Conservation (phyloP, 371 early-diverging fungal species). For the Haplosporangium sp. region DNA sequence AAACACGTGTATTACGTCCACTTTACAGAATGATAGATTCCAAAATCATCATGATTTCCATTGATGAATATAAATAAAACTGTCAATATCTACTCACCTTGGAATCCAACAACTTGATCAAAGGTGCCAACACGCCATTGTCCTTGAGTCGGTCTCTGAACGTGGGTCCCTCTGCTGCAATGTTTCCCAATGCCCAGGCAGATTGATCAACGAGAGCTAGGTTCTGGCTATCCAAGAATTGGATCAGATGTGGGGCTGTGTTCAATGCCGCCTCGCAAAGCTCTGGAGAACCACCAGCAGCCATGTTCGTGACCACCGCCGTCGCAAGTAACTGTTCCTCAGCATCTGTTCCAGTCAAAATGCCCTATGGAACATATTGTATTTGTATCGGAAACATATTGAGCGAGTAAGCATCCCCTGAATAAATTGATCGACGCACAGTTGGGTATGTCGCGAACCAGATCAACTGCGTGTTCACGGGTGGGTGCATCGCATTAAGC, state of each 20-base stretch:
- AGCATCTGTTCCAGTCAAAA: conserved; percentile 59
- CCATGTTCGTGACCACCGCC: conserved; percentile 76
- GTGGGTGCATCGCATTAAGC: neutral
- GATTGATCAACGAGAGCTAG: conserved; percentile 78
- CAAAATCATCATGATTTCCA: neutral
- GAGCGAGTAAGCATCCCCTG: no score
- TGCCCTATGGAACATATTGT: conserved; percentile 15
- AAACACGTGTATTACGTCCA: neutral
- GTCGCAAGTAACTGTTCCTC: conserved; percentile 75
- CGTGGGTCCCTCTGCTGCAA: conserved; percentile 74
- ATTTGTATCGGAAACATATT: neutral
- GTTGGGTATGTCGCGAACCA: neutral
- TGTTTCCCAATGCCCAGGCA: conserved; percentile 79
- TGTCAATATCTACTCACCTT: conserved; percentile 35
- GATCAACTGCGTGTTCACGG: neutral
- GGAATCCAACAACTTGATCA: conserved; percentile 66
- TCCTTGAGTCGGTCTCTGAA: conserved; percentile 66
- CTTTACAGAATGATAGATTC: no score
- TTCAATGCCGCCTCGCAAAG: conserved; percentile 67
- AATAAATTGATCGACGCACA: neutral
- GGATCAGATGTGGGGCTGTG: conserved; percentile 70
- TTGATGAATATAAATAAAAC: neutral
- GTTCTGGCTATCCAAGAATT: conserved; percentile 65
- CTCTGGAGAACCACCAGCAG: conserved; percentile 58
- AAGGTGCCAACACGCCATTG: conserved; percentile 69